phyloP scores from a whole-genome alignment of 1,284 basidiomycete genomes.

The Hortiboletus rubellus region DNA sequence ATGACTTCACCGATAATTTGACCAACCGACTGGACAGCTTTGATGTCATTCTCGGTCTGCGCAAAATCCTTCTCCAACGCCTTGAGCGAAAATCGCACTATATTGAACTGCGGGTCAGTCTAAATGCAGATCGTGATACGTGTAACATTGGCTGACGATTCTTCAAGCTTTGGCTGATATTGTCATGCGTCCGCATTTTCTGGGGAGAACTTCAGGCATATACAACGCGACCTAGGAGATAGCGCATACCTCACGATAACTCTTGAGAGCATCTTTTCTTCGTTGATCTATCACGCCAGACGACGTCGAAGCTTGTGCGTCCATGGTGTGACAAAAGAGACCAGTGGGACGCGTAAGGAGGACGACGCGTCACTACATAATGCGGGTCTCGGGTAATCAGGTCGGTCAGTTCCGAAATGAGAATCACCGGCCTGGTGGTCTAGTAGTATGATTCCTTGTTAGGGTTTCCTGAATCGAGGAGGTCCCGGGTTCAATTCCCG shows the following conservation, averaged over 20 bases:
- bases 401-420: neutral
- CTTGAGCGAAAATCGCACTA: slow-evolving; percentile 83
- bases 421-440: slow-evolving; percentile 44
- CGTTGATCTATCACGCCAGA: slow-evolving; percentile 59
- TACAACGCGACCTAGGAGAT: neutral
- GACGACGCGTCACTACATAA: slow-evolving; percentile 35
- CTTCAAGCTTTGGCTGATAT: slow-evolving; percentile 81
- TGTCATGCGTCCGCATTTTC: slow-evolving; percentile 92
- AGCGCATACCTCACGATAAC: slow-evolving; percentile 59
- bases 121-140: neutral
- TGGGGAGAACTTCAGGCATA: slow-evolving; percentile 38
- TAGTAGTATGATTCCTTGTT: slow-evolving; percentile 58
- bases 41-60: slow-evolving; percentile 99
- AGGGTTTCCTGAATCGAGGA: slow-evolving; percentile 56
- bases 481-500: slow-evolving; percentile 87
- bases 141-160: slow-evolving; percentile 57
- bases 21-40: slow-evolving; percentile 97
- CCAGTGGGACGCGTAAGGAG: slow-evolving; percentile 7
- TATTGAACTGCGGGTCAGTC: slow-evolving; percentile 2
- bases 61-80: slow-evolving; percentile 88
- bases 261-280: slow-evolving; percentile 62
- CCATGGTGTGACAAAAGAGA: slow-evolving; percentile 41
- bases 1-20: slow-evolving; percentile 99
- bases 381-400: neutral
- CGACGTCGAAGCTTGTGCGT: slow-evolving; percentile 54